Evolutionary conservation across 768 basidiomycete species (phyloP).

Genomic region (Cytidiella melzeri): DNA sequence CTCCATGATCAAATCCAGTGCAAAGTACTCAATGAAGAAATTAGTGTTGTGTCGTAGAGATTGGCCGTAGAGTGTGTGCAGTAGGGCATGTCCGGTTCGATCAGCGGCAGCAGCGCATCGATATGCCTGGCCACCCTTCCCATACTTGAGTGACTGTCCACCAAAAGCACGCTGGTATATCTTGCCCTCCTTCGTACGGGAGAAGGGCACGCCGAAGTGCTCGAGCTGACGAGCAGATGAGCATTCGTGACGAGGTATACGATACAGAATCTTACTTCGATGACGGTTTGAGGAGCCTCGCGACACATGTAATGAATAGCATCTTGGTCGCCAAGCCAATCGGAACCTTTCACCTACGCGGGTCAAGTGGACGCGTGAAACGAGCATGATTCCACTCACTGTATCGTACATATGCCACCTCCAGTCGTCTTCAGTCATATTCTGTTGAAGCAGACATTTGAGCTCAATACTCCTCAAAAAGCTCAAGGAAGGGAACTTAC

Average conservation of each 20-base stretch:
- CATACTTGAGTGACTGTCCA: constrained; percentile 93
- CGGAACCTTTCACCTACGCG: constrained; percentile 90
- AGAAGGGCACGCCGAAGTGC: constrained; percentile 98
- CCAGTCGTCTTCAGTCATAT: constrained; percentile 99
- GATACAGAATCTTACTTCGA: constrained; percentile 63
- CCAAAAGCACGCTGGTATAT: constrained; percentile 99
- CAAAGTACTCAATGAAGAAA: constrained; percentile 99
- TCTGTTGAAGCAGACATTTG: constrained; percentile 38
- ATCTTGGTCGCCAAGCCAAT: constrained; percentile 99
- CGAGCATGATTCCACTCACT: constrained; percentile 37
- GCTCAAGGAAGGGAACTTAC: constrained; percentile 37
- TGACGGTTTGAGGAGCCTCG: constrained; percentile 90
- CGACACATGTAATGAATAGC: constrained; percentile 99
- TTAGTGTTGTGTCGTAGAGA: constrained; percentile 98
- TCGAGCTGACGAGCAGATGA: constrained; percentile 62
- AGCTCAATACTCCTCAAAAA: constrained; percentile 1
- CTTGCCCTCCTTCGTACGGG: constrained; percentile 96
- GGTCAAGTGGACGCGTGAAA: neutral
- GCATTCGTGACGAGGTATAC: neutral
- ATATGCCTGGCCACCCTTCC: constrained; percentile 98
- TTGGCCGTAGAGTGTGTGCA: constrained; percentile 99
- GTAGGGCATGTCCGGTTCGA: constrained; percentile 95
- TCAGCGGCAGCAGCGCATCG: constrained; percentile 98
- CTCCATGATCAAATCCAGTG: constrained; percentile 98
- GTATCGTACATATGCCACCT: constrained; percentile 99